phyloP scores from a whole-genome alignment of 179 eudicot genomes.

The Camellia oleifera region DNA sequence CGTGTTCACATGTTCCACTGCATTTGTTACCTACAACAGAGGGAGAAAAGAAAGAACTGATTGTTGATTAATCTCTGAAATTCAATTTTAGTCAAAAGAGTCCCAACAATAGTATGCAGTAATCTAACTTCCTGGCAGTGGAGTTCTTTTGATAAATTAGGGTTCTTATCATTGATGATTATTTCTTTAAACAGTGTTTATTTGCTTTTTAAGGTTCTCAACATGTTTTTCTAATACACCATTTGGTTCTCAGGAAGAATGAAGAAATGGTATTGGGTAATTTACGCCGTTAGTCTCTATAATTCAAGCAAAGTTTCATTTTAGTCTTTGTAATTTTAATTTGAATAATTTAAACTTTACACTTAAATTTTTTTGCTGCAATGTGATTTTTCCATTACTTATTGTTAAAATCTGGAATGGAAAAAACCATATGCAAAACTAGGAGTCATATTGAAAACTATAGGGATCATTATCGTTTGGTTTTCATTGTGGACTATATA shows the following conservation, averaged over 20 bases:
- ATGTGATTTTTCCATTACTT: too few species aligned
- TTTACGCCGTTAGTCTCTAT: too few species aligned
- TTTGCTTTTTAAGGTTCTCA: not conserved
- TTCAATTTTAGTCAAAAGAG: not conserved
- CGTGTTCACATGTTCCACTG: constrained; percentile 47
- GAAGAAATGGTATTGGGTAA: not conserved
- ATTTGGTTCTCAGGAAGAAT: not conserved
- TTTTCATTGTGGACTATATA: too few species aligned
- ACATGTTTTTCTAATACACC: not conserved
- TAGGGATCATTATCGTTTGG: too few species aligned
- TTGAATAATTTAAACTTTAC: too few species aligned
- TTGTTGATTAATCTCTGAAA: not conserved
- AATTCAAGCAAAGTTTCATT: too few species aligned
- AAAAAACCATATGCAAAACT: too few species aligned
- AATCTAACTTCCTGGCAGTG: too few species aligned
- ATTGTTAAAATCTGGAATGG: too few species aligned
- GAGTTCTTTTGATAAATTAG: not conserved
- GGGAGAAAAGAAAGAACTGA: not conserved
- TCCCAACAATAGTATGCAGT: not conserved
- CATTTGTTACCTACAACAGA: constrained; percentile 35
- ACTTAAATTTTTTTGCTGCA: too few species aligned
- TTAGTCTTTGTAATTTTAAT: too few species aligned
- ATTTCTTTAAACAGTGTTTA: not conserved
- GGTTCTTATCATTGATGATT: not conserved
- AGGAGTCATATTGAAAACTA: too few species aligned